Base-by-base conservation (phyloP, 805 yeast genomes). In the Nakazawaea molendinolei region DNA sequence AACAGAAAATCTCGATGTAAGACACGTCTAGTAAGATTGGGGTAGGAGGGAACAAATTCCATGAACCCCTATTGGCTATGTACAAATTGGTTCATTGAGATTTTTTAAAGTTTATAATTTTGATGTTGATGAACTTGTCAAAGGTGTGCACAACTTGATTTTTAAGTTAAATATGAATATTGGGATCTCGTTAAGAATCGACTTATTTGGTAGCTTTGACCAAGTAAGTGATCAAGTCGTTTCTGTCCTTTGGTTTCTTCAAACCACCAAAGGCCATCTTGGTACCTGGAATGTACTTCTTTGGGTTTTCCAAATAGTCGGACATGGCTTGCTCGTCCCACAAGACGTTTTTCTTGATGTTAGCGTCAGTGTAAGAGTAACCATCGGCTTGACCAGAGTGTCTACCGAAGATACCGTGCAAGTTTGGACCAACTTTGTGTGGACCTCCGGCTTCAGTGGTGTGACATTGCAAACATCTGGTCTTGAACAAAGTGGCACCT, bases 261-360 rank as follows among this genome's bases (percentile, higher is more conserved):
- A 92, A 79, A 74, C 98, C 98, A 72, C 96, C 98, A 58, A 90
- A 92, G 49, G 98, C 97, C 98, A 92, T 92, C 84, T 92, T 92
- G 74, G 97, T 92, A 68, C 98, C 98, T 63, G 98, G 98, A 54
- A 92, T 87, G 76, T 87, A 92, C 75, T 92, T 92, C 94, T 92
- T 92, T 73, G 98, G 98, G 85, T 92, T 92, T 71, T 84, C 95
- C 68, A 92, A 79, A 82, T 92, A 92, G 66, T 85, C 95, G 54
- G 82, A 74, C 83, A 92, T 76, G 65, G 86, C 76, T 62, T 87
- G 87, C 59, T 79, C 87, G 50, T 58, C 53, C 98, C 98, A 92
- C 43, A 54, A 53, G 46, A 92, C 95, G 60, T 87, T 94, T 71
- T 87, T 87, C 74, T 81, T 82, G 78, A 86, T 85, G 86, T 90